These are phyloP conservation scores for Rhizoclosmatium globosum DNA, from an alignment of 192 early-diverging fungal species.

Conservation along the genomic window DNA sequence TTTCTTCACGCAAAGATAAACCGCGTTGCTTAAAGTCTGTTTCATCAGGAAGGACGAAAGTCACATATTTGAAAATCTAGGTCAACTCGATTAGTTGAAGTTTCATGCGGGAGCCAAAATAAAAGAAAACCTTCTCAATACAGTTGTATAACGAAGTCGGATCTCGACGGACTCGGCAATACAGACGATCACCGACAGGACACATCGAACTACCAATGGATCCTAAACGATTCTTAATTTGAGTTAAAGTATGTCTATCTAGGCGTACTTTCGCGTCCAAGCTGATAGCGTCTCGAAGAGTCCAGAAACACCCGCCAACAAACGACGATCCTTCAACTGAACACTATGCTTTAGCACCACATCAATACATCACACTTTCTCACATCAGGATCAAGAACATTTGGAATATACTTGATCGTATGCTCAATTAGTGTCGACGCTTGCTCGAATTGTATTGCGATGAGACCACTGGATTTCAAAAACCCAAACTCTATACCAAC, in stretches of 20 bases:
- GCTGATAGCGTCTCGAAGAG: background rate
- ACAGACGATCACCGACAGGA: slow-evolving; percentile 38
- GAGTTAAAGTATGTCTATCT: slow-evolving; percentile 30
- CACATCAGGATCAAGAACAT: background rate
- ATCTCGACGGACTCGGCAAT: slow-evolving; percentile 38
- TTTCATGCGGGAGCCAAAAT: background rate
- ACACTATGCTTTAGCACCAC: background rate
- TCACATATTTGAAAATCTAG: slow-evolving; percentile 43
- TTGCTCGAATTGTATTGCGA: background rate
- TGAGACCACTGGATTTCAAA: too few relatives aligned
- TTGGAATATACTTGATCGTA: background rate
- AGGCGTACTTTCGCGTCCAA: background rate
- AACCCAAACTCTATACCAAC: too few relatives aligned
- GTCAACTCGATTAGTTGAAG: background rate
- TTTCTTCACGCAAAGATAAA: slow-evolving; percentile 39
- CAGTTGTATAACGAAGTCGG: slow-evolving; percentile 34
- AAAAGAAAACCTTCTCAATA: slow-evolving; percentile 44
- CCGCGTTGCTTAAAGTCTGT: slow-evolving; percentile 16
- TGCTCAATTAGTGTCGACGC: slow-evolving; percentile 9
- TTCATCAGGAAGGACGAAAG: slow-evolving; percentile 46
- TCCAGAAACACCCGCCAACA: background rate
- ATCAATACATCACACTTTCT: background rate
- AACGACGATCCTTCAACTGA: background rate
- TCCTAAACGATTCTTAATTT: slow-evolving; percentile 32
- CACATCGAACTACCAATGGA: slow-evolving; percentile 18